Conservation (phyloP, 2,329 filamentous ascomycete species). For the Microdochium paspali region DNA sequence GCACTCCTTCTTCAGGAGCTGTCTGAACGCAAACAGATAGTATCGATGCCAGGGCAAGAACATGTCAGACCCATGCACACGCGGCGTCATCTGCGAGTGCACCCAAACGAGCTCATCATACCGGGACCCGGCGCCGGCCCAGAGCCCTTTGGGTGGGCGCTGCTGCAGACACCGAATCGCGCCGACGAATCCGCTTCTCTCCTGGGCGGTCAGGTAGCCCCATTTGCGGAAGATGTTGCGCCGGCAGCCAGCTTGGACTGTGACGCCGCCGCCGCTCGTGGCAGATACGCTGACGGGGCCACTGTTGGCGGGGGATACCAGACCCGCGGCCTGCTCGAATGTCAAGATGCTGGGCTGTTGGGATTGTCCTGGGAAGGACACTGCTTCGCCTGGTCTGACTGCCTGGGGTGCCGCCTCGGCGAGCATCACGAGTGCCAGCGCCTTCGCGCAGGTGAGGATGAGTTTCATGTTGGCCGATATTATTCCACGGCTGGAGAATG, state of each 20-base stretch:
- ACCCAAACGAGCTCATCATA: constrained; percentile 22
- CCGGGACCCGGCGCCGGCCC: constrained; percentile 2
- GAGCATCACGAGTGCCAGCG: not conserved
- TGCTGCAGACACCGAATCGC: not conserved
- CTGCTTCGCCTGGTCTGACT: not conserved
- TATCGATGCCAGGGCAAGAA: constrained; percentile 24
- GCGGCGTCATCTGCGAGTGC: constrained; percentile 18
- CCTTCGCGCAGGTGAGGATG: not conserved
- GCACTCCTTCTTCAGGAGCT: constrained; percentile 20
- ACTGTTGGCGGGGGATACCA: not conserved
- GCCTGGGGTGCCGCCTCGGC: not conserved
- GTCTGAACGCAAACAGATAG: constrained; percentile 19
- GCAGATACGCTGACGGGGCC: not conserved
- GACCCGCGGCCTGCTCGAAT: not conserved
- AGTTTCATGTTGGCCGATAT: not conserved
- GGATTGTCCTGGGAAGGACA: not conserved
- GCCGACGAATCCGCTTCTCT: not conserved
- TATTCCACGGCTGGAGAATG: not conserved
- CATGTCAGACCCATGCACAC: constrained; percentile 21
- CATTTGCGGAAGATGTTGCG: not conserved
- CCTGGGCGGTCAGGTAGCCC: not conserved
- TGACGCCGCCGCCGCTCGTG: not conserved
- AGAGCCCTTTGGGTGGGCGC: not conserved
- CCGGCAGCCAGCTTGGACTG: not conserved
- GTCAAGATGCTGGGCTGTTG: not conserved